Evolutionary conservation across 2,329 filamentous ascomycete genomes (phyloP), one percentile per base, ranked within the genome.

Genomic region (Alternaria tenuissima): DNA sequence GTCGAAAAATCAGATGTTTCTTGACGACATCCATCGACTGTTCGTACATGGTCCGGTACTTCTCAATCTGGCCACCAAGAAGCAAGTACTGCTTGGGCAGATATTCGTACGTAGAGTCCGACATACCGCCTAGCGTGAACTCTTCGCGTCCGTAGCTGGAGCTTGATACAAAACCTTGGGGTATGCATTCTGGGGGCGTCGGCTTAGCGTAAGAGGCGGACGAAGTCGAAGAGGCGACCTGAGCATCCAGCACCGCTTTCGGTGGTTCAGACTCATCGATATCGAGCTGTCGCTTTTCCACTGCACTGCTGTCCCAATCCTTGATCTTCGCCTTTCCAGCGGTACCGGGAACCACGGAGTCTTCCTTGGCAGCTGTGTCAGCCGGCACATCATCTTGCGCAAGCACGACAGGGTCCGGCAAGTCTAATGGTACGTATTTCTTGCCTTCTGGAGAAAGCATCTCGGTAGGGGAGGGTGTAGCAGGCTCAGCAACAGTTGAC

Each of bases 21-120:
- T 80, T 82, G 8, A 82, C 80, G 2, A 81, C 77, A 8, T 76
- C 65, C 67, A 81, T 80, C 7, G 78, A 78, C 46, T 74, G 80
- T 66, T 91, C 86, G 69, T 89, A 92, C 55, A 88, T 81, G 7
- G 82, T 82, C 7, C 78, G 73, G 63, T 86, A 86, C 44, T 82
- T 79, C 1, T 80, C 77, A 5, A 81, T 74, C 7, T 76, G 68
- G 5, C 83, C 84, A 49, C 82, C 81, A 1, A 84, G 78, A 1
- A 85, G 75, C 26, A 81, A 73, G 55, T 80, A 79, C 73, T 82
- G 79, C 64, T 85, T 85, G 2, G 81, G 78, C 0, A 85, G 75
- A 61, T 84, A 80, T 56, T 80, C 78, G 64, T 79, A 80, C 2
- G 75, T 77, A 1, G 77, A 79, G 55, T 79, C 78, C 0, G 78